Evolutionary conservation across 768 basidiomycete species (phyloP).

Genomic region (Amanita rimosa): DNA sequence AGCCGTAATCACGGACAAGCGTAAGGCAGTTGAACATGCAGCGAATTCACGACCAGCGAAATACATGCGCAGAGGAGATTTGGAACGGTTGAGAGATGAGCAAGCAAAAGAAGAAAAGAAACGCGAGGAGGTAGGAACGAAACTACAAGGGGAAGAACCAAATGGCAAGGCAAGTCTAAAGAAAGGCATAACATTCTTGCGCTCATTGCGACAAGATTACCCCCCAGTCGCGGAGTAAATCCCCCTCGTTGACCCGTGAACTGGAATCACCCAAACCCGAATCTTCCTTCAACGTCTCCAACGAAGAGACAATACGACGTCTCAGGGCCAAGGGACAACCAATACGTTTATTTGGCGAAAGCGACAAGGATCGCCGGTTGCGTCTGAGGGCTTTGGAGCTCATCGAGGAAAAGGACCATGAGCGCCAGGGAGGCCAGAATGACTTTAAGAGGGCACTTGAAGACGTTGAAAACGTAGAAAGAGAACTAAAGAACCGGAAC

Average conservation of each 20-base stretch:
- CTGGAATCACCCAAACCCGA: constrained; percentile 35
- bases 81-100: constrained; percentile 59
- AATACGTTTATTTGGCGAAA: constrained; percentile 88
- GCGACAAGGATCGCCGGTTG: constrained; percentile 86
- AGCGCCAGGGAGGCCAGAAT: constrained; percentile 78
- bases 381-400: constrained; percentile 89
- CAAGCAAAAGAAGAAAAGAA: constrained; percentile 22
- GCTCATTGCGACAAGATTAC: not conserved
- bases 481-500: constrained; percentile 48
- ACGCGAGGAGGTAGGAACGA: constrained; percentile 19
- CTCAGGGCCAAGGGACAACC: constrained; percentile 90
- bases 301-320: constrained; percentile 84
- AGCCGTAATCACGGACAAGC: constrained; percentile 80
- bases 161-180: not conserved
- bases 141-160: constrained; percentile 13
- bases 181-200: not conserved
- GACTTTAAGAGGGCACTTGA: constrained; percentile 89
- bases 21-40: constrained; percentile 55
- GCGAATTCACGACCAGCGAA: constrained; percentile 45
- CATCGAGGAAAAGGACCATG: constrained; percentile 82
- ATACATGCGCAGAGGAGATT: constrained; percentile 87
- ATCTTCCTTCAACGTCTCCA: constrained; percentile 76
- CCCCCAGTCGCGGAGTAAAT: constrained; percentile 11
- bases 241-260: constrained; percentile 20
- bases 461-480: constrained; percentile 74